Evolutionary conservation across 2,329 filamentous ascomycete species (phyloP), one percentile per base, ranked within the genome.

Genomic region (Geosmithia morbida): DNA sequence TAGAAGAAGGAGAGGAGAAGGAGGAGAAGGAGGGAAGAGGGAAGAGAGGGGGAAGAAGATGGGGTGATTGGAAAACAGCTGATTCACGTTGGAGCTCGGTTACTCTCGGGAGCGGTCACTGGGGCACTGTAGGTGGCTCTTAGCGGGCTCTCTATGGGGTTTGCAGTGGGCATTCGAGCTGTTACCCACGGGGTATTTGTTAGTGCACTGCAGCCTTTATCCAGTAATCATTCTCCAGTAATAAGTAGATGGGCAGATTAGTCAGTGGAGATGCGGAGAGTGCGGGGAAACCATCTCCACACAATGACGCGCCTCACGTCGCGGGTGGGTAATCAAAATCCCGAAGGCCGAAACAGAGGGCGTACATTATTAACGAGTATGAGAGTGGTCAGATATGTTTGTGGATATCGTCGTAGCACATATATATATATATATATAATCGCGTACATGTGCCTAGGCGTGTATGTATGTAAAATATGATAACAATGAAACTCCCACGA

Each of bases 401-500:
- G 22, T 26, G 22, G 4, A 8, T 26, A 26, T 26, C 8, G 8
- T 26, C 22, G 22, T 26, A n/a, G n/a, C n/a, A n/a, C 8, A 14
- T 26, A 8, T 26, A 26, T 26, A 8, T 26, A 26, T 26, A 26
- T 8, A n/a, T n/a, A n/a, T n/a, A n/a, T n/a, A n/a, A n/a, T n/a
- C n/a, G n/a, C n/a, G n/a, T n/a, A 26, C 22, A 18, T 43, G 16
- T 22, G 18, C 22, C 22, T 8, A 26, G 22, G n/a, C 8, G 20
- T 39, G 18, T 46, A 11, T 18, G 33, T 17, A 8, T 39, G 29
- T 14, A 11, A 22, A 17, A 22, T 16, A 37, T 3, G 13, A 37
- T 7, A 37, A 37, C 52, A 54, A 51, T 51, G 56, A 59, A 65
- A 63, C 59, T 59, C 69, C 69, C 69, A 72, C 66, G 68, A 71